phyloP scores from a whole-genome alignment of 2,329 filamentous ascomycete species.

The Fusarium sp. region DNA sequence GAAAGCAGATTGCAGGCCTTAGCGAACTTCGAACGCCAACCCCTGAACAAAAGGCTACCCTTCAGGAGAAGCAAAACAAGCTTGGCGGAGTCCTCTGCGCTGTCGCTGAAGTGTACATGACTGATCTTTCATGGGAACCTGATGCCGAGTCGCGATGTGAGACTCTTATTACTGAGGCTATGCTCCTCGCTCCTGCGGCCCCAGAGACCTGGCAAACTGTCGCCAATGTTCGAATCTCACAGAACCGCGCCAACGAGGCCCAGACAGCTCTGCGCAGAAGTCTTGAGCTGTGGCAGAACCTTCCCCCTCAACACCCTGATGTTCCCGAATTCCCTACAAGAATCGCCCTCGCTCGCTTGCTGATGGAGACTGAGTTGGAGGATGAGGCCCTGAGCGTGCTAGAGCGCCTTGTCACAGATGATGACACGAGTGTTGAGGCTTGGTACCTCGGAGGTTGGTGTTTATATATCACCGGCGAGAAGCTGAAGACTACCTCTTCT shows the following conservation, averaged over 20 bases:
- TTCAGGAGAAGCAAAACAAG: conserved; percentile 81
- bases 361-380: conserved; percentile 93
- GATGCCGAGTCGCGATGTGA: conserved; percentile 93
- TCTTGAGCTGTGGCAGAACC: conserved; percentile 84
- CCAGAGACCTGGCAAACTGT: conserved; percentile 96
- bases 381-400: conserved; percentile 87
- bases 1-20: conserved; percentile 76
- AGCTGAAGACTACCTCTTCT: conserved; percentile 61
- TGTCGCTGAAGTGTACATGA: conserved; percentile 98
- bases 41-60: conserved; percentile 56
- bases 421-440: conserved; percentile 93
- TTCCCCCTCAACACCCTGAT: conserved; percentile 76
- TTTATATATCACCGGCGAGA: conserved; percentile 82
- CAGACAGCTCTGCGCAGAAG: conserved; percentile 82
- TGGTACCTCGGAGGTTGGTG: conserved; percentile 99
- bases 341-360: conserved; percentile 83
- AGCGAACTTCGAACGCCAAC: conserved; percentile 61
- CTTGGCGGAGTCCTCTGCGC: conserved; percentile 93
- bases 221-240: conserved; percentile 93
- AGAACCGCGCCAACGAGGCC: conserved; percentile 83
- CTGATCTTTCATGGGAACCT: conserved; percentile 91
- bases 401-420: conserved; percentile 85
- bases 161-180: conserved; percentile 88
- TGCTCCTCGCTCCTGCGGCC: conserved; percentile 82
- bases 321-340: conserved; percentile 89